Base-by-base conservation (phyloP, 768 basidiomycete genomes). In the Psilocybe cyanescens region DNA sequence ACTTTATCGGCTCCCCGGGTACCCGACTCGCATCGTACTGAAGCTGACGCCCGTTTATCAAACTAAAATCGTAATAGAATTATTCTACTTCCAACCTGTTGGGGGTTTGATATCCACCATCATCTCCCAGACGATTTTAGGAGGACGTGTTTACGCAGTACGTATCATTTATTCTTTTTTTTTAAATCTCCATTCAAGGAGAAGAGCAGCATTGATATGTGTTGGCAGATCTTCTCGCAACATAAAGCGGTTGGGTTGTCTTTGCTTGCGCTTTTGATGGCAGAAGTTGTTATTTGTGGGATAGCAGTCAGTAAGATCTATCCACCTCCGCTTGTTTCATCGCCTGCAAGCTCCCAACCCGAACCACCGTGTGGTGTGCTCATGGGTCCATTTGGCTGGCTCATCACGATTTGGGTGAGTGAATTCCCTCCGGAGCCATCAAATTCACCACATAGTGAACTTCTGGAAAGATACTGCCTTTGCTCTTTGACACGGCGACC, bases 121-220 rank as follows among this genome's bases (percentile, higher is more conserved):
- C n/a, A 55, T 70, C 17, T 70, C 71, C 11, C 71, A 72, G 39
- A 45, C 66, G 12, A 70, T 72, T 17, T 58, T 72, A 48, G 71
- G 71, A n/a, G 58, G 60, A 41, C 65, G 69, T 28, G 69, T 72
- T 35, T 69, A 65, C 55, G 69, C 68, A 30, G 71, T 70, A 63
- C 8, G 63, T 59, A 37, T 45, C 11, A 31, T 24, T 29, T 46
- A 5, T 12, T 30, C 9, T 24, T 24, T 24, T 19, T 24, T 24
- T 24, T 24, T 2, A 24, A 24, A 24, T 24, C 24, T 24, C 24
- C 24, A 24, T 24, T 24, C 24, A 24, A 24, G 37, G n/a, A 35
- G 4, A 49, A 2, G 1, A 6, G 7, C 16, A 31, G 16, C 46
- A 28, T n/a, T 29, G n/a, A 45, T 39, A 35, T n/a, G 3, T 6